These are phyloP conservation scores for Usnea hakonensis DNA, from an alignment of 495 filamentous ascomycete genomes.

Conservation along the genomic window DNA sequence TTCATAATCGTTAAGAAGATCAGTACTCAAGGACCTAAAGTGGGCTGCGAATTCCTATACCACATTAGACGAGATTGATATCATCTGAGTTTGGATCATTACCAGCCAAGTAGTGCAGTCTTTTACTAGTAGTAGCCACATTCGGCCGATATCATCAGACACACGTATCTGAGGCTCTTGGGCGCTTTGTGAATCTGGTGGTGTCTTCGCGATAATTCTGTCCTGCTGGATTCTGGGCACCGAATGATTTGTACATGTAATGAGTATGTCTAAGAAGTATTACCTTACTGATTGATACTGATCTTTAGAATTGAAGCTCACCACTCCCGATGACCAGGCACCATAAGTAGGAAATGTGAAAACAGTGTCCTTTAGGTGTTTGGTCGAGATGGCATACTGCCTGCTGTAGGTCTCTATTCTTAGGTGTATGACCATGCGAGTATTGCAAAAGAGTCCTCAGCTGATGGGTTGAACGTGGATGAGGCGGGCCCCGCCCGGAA, in stretches of 20 bases:
- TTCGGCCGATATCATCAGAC: background rate
- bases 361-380: background rate
- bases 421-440: background rate
- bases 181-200: background rate
- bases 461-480: background rate
- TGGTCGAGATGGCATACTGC: background rate
- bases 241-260: background rate
- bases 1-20: background rate
- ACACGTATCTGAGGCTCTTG: background rate
- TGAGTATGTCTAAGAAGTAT: background rate
- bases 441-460: background rate
- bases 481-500: background rate
- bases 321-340: background rate
- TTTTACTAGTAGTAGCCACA: background rate
- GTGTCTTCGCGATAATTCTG: background rate
- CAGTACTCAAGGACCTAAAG: background rate
- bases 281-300: background rate
- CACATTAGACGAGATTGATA: background rate
- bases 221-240: background rate
- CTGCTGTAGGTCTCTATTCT: background rate
- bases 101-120: background rate
- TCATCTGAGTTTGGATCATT: background rate
- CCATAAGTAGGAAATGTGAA: background rate
- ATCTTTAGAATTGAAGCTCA: background rate
- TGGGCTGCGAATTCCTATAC: background rate